These are phyloP conservation scores for Apiotrichum porosum DNA, from an alignment of 1,284 basidiomycete species.

Conservation along the genomic window DNA sequence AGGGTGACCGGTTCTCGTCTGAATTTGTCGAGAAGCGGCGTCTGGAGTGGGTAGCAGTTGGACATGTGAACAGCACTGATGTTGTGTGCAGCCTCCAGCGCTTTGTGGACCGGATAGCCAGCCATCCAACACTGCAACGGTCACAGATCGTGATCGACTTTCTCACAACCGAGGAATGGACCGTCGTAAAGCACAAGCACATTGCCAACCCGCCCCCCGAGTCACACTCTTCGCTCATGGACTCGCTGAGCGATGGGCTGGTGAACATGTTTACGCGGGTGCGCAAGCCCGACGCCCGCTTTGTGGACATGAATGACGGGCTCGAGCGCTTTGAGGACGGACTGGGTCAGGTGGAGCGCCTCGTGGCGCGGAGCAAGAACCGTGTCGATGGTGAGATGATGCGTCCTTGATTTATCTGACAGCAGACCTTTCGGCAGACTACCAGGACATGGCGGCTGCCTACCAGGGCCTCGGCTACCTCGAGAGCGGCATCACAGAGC, in stretches of 20 bases:
- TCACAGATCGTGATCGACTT: constrained; percentile 85
- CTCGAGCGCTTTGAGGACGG: constrained; percentile 96
- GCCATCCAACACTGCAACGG: constrained; percentile 92
- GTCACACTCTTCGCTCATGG: constrained; percentile 72
- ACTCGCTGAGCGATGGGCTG: constrained; percentile 91
- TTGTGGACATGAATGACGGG: constrained; percentile 80
- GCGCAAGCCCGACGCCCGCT: constrained; percentile 93
- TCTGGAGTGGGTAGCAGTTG: constrained; percentile 74
- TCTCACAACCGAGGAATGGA: constrained; percentile 97
- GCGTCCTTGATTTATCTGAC: neutral
- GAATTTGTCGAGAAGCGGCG: constrained; percentile 93
- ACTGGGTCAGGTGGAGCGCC: constrained; percentile 69
- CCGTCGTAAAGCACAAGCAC: constrained; percentile 94
- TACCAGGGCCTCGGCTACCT: constrained; percentile 95
- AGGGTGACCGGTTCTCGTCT: constrained; percentile 90
- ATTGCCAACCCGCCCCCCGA: constrained; percentile 82
- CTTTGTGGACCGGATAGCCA: constrained; percentile 81
- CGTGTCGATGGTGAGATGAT: constrained; percentile 76
- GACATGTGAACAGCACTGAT: neutral
- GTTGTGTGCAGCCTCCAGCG: constrained; percentile 68
- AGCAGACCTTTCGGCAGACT: constrained; percentile 87
- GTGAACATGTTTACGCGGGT: constrained; percentile 87
- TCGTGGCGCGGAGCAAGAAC: constrained; percentile 68
- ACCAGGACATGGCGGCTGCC: constrained; percentile 90
- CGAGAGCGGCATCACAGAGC: constrained; percentile 96